Base-by-base conservation (phyloP, 495 filamentous ascomycete species). In the Podospora didyma region DNA sequence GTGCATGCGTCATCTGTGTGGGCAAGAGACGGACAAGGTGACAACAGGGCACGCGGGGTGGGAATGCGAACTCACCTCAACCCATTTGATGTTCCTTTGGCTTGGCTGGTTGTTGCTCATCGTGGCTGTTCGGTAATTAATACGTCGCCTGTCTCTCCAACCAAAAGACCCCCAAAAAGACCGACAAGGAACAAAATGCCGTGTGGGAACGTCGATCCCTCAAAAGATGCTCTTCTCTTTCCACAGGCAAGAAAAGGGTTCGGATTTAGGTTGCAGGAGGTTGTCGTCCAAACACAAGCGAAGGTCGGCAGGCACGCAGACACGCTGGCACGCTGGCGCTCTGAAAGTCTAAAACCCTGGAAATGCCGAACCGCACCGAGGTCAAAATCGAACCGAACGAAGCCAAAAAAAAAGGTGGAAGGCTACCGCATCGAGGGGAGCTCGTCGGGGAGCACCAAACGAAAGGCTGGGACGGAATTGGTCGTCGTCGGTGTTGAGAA, bases 11-110 rank as follows among this genome's bases (percentile, higher is more conserved):
- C 28, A 48, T 21, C 2, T 46, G 12, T n/a, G 21, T 45, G 35
- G 45, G 23, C 34, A 6, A 21, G 28, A 53, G 37, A 39, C 23
- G 28, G 48, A 39, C n/a, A n/a, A n/a, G n/a, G n/a, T n/a, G n/a
- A n/a, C n/a, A n/a, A n/a, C n/a, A n/a, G 46, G 9, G 19, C 19
- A 24, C 20, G 50, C 31, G 22, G 45, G 57, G 44, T 21, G 35
- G 24, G 14, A 21, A 51, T 46, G 46, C 41, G 49, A 22, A 62
- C 69, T 35, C 24, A 71, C 69, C 67, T 71, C 69, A 42, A 71
- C 67, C 69, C 69, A 71, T 55, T 71, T 69, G 57, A 71, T 69
- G 57, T 69, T 71, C 44, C 66, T 57, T 55, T 65, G 58, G 52
- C 48, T 60, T 20, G 56, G 58, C 37, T 55, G 37, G 49, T 21